These are phyloP conservation scores for Candida ovalis DNA, from an alignment of 805 yeast species.

Conservation along the genomic window DNA sequence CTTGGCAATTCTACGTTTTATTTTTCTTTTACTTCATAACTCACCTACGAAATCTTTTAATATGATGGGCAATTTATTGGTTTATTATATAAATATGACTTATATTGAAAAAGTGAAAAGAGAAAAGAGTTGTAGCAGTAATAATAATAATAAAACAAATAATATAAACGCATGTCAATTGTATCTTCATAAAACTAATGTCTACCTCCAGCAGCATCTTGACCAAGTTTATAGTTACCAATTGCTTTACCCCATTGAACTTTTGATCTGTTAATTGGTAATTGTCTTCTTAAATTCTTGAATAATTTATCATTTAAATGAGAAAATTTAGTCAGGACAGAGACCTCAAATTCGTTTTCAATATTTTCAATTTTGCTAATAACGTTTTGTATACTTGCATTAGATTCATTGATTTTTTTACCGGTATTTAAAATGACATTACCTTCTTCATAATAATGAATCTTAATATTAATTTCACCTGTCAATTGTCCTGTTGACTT, in stretches of 20 bases:
- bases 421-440: conserved; percentile 71
- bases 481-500: conserved; percentile 29
- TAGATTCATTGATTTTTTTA: conserved; percentile 31
- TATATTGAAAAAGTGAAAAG: no score
- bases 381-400: conserved; percentile 20
- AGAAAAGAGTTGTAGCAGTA: no score
- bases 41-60: no score
- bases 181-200: conserved; percentile 12
- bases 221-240: conserved; percentile 84
- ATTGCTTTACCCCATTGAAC: conserved; percentile 95
- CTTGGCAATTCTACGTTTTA: no score
- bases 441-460: conserved; percentile 95
- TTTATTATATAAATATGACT: no score
- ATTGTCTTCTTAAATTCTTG: conserved; percentile 81
- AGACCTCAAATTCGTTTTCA: conserved; percentile 59
- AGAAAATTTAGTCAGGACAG: conserved; percentile 58
- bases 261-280: conserved; percentile 88
- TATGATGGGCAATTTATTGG: no score
- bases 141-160: no score
- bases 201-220: conserved; percentile 57
- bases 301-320: conserved; percentile 76
- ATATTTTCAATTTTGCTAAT: conserved; percentile 46
- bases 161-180: no score
- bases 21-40: no score
- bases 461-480: conserved; percentile 64